Percentiles rank a stretch among this genome's conserved stretches.
Evolutionary conservation across 768 basidiomycete genomes (phyloP).

Genomic region (Gloeopeniophorella convolvens): DNA sequence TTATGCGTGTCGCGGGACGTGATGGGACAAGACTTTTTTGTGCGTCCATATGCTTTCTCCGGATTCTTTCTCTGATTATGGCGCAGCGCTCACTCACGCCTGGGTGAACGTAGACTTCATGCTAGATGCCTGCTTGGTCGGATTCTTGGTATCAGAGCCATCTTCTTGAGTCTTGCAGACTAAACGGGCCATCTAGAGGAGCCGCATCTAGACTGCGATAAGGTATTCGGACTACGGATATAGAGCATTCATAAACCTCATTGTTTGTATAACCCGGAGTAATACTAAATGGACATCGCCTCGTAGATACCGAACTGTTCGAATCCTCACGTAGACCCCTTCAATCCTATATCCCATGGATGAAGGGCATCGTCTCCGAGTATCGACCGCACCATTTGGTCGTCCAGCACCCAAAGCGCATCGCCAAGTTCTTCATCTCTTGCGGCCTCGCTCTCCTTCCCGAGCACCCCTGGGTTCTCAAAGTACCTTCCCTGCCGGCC

Average conservation of each 20-base stretch:
- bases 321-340: not conserved
- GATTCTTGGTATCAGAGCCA: conserved; percentile 76
- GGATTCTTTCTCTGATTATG: not conserved
- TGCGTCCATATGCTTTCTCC: conserved; percentile 34
- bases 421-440: conserved; percentile 24
- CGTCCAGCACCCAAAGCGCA: conserved; percentile 29
- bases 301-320: too few species aligned
- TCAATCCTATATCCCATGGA: conserved; percentile 21
- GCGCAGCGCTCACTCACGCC: conserved; percentile 80
- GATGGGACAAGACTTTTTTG: conserved; percentile 95
- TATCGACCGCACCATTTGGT: conserved; percentile 25
- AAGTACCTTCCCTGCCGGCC: conserved; percentile 27
- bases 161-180: conserved; percentile 23
- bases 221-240: too few species aligned
- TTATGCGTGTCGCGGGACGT: conserved; percentile 91
- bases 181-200: not conserved
- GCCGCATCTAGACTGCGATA: not conserved
- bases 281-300: too few species aligned
- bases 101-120: conserved; percentile 98
- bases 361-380: conserved; percentile 23
- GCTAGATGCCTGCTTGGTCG: conserved; percentile 89
- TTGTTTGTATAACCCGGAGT: too few species aligned
- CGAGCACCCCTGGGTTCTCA: conserved; percentile 22
- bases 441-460: conserved; percentile 24
- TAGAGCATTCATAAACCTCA: too few species aligned